A percentile compares a stretch with the other conserved stretches of the same genome.
phyloP scores from a whole-genome alignment of 805 yeast genomes.

The Millerozyma acaciae region DNA sequence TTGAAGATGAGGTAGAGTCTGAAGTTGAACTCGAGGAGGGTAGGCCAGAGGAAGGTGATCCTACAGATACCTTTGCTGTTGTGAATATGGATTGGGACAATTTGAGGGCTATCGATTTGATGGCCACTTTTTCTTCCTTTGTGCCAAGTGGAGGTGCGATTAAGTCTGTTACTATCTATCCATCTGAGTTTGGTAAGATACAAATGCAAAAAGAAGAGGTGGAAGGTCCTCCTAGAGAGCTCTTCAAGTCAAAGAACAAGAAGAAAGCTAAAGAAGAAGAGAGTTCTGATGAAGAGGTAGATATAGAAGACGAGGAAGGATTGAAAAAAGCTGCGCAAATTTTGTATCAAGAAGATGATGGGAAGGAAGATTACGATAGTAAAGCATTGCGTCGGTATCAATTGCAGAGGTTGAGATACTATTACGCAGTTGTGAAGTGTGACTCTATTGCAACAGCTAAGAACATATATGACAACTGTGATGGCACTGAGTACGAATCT shows the following conservation, averaged over 20 bases:
- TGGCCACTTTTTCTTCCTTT: slow-evolving; percentile 86
- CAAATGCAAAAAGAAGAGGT: slow-evolving; percentile 84
- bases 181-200: slow-evolving; percentile 91
- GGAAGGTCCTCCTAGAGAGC: slow-evolving; percentile 89
- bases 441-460: slow-evolving; percentile 70
- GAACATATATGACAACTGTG: slow-evolving; percentile 78
- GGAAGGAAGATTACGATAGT: slow-evolving; percentile 78
- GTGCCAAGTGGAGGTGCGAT: slow-evolving; percentile 74
- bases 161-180: slow-evolving; percentile 65
- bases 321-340: slow-evolving; percentile 63
- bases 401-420: slow-evolving; percentile 86
- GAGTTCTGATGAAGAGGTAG: slow-evolving; percentile 35
- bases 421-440: slow-evolving; percentile 86
- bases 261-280: slow-evolving; percentile 32
- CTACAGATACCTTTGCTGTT: slow-evolving; percentile 76
- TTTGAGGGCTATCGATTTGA: slow-evolving; percentile 76
- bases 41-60: slow-evolving; percentile 83
- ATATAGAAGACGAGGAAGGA: slow-evolving; percentile 44
- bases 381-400: slow-evolving; percentile 85
- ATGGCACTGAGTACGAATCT: slow-evolving; percentile 93
- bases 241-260: slow-evolving; percentile 53
- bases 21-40: slow-evolving; percentile 54
- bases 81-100: slow-evolving; percentile 98
- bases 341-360: slow-evolving; percentile 76
- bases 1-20: slow-evolving; percentile 46